Evolutionary conservation across 1,284 basidiomycete genomes (phyloP).

Genomic region (Xerocomus minutiporus): DNA sequence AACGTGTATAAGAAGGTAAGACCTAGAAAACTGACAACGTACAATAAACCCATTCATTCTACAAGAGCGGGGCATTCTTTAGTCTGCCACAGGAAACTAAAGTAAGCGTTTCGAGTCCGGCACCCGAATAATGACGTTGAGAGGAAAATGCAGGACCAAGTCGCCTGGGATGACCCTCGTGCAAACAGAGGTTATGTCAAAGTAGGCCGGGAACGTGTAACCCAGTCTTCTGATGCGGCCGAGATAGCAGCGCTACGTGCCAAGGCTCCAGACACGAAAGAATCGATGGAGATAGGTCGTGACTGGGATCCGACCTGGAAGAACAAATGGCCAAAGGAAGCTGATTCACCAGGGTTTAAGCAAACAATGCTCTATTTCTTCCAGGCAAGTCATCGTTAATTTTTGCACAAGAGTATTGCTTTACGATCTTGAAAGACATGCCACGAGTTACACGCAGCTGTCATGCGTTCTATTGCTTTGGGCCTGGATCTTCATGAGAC

Average conservation of each 20-base stretch:
- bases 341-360: slow-evolving; percentile 63
- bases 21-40: background rate
- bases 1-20: slow-evolving; percentile 60
- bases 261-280: slow-evolving; percentile 75
- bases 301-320: slow-evolving; percentile 72
- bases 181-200: slow-evolving; percentile 80
- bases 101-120: slow-evolving; percentile 31
- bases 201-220: slow-evolving; percentile 76
- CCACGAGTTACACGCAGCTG: slow-evolving; percentile 66
- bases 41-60: background rate
- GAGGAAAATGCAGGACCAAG: slow-evolving; percentile 39
- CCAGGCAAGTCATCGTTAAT: slow-evolving; percentile 38
- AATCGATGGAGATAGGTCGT: slow-evolving; percentile 81
- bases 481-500: slow-evolving; percentile 67
- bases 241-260: slow-evolving; percentile 72
- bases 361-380: slow-evolving; percentile 71
- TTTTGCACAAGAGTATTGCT: background rate
- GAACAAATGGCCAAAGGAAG: slow-evolving; percentile 75
- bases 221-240: slow-evolving; percentile 62
- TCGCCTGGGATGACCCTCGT: slow-evolving; percentile 78
- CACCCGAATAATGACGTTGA: background rate
- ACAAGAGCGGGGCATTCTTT: slow-evolving; percentile 73
- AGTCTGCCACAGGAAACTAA: slow-evolving; percentile 59
- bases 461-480: slow-evolving; percentile 79
- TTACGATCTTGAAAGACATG: slow-evolving; percentile 46